A percentile compares a stretch with the other conserved stretches of the same genome.
Evolutionary conservation across 2,329 filamentous ascomycete genomes (phyloP).

Genomic region (Thermothelomyces thermophilus): DNA sequence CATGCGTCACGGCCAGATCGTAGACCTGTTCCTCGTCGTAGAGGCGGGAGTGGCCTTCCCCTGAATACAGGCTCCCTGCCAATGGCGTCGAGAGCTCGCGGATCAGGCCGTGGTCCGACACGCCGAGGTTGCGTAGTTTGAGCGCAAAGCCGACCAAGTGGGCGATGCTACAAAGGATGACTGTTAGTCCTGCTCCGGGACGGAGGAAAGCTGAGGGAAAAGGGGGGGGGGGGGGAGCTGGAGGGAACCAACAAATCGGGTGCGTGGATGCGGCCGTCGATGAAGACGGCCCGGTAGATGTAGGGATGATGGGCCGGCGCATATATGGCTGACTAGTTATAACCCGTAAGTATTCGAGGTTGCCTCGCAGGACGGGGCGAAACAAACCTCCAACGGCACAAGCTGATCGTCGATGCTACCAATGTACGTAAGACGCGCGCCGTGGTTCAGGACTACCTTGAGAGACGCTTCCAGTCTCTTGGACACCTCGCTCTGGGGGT

Average conservation of each 20-base stretch:
- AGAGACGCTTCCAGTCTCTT: slow-evolving; percentile 73
- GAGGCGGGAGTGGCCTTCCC: slow-evolving; percentile 86
- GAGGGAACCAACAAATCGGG: slow-evolving; percentile 64
- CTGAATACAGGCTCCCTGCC: slow-evolving; percentile 83
- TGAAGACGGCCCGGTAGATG: slow-evolving; percentile 91
- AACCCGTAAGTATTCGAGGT: slow-evolving; percentile 25
- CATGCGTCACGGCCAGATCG: slow-evolving; percentile 65
- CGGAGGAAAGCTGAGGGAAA: background rate
- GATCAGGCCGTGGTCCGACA: slow-evolving; percentile 88
- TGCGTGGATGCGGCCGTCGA: slow-evolving; percentile 85
- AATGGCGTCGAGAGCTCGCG: slow-evolving; percentile 82
- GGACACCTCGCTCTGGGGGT: slow-evolving; percentile 73
- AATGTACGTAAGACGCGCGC: slow-evolving; percentile 77
- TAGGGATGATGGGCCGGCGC: slow-evolving; percentile 82
- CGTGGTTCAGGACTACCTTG: slow-evolving; percentile 66
- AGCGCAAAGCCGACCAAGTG: slow-evolving; percentile 89
- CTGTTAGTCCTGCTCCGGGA: background rate
- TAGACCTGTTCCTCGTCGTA: slow-evolving; percentile 89
- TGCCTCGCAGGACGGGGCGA: background rate
- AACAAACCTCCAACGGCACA: slow-evolving; percentile 74
- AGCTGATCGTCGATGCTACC: slow-evolving; percentile 97
- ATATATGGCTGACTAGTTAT: slow-evolving; percentile 68
- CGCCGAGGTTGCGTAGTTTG: slow-evolving; percentile 86
- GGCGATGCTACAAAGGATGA: slow-evolving; percentile 50
- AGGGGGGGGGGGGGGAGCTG: background rate